These are phyloP conservation scores for Aspergillus fijiensis DNA, from an alignment of 2,329 filamentous ascomycete genomes.

Conservation along the genomic window DNA sequence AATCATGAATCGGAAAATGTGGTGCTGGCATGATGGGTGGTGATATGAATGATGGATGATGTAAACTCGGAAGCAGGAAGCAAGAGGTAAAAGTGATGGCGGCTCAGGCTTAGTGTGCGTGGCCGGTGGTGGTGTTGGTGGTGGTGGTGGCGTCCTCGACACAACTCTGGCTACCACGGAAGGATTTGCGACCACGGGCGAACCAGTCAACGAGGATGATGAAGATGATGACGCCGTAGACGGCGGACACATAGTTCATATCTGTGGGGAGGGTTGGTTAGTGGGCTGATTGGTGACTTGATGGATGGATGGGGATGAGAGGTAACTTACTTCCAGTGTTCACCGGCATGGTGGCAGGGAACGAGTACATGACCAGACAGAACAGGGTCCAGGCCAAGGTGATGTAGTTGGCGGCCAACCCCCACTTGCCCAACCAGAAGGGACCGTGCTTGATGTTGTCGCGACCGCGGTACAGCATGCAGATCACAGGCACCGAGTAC, in stretches of 20 bases:
- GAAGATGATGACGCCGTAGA: constrained; percentile 34
- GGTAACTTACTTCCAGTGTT: constrained; percentile 34
- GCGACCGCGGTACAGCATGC: constrained; percentile 47
- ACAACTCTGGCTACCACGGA: constrained; percentile 23
- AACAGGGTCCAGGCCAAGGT: constrained; percentile 49
- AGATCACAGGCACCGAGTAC: constrained; percentile 49
- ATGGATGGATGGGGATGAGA: not conserved
- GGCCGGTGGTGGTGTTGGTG: not conserved
- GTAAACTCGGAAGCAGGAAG: too few species aligned
- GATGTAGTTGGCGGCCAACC: constrained; percentile 45
- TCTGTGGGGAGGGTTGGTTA: constrained; percentile 19
- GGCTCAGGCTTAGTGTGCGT: not conserved
- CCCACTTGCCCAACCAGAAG: constrained; percentile 50
- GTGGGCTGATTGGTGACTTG: not conserved
- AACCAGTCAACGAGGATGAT: constrained; percentile 41
- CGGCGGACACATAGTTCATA: constrained; percentile 47
- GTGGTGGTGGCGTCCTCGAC: constrained; percentile 3
- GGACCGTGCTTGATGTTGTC: constrained; percentile 47
- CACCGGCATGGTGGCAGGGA: constrained; percentile 39
- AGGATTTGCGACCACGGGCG: constrained; percentile 29
- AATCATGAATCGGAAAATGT: not conserved
- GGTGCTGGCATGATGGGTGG: not conserved
- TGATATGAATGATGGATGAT: not conserved
- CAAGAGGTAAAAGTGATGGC: too few species aligned
- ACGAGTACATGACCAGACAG: constrained; percentile 37